Percentiles rank a stretch among this genome's conserved stretches.
phyloP scores from a whole-genome alignment of 495 filamentous ascomycete genomes.

The Annulohypoxylon bovei region DNA sequence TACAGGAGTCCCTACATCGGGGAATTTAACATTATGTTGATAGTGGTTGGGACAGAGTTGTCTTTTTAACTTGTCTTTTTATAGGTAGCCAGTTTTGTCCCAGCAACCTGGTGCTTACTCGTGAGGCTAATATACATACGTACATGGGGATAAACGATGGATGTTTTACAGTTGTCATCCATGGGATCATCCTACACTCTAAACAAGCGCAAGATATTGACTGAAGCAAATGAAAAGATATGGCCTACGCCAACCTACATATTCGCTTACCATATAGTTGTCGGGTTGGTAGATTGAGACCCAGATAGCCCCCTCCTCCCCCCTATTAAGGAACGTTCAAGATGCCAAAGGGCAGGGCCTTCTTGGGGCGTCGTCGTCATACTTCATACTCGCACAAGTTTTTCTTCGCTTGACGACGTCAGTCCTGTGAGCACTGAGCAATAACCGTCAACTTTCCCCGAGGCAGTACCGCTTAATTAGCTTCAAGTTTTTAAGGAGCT shows the following conservation, averaged over 20 bases:
- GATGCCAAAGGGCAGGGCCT: conserved; percentile 25
- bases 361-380: conserved; percentile 29
- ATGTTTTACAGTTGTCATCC: conserved; percentile 17
- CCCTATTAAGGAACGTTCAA: conserved; percentile 28
- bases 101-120: neutral
- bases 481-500: conserved; percentile 36
- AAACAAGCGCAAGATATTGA: conserved; percentile 7
- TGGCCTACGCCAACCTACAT: conserved; percentile 21
- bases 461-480: conserved; percentile 42
- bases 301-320: conserved; percentile 17
- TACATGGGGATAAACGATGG: neutral
- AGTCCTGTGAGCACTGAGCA: conserved; percentile 33
- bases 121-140: conserved; percentile 1
- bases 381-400: conserved; percentile 40
- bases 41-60: neutral
- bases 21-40: conserved; percentile 11
- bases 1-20: conserved; percentile 35
- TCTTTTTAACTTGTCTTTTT: neutral
- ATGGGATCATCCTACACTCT: neutral
- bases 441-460: conserved; percentile 32
- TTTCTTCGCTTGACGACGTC: conserved; percentile 40
- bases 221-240: neutral
- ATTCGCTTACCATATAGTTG: conserved; percentile 25
- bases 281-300: conserved; percentile 35
- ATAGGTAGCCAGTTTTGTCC: neutral